Evolutionary conservation across 441 rosid genomes (phyloP).

Genomic region (Adansonia grandidieri): DNA sequence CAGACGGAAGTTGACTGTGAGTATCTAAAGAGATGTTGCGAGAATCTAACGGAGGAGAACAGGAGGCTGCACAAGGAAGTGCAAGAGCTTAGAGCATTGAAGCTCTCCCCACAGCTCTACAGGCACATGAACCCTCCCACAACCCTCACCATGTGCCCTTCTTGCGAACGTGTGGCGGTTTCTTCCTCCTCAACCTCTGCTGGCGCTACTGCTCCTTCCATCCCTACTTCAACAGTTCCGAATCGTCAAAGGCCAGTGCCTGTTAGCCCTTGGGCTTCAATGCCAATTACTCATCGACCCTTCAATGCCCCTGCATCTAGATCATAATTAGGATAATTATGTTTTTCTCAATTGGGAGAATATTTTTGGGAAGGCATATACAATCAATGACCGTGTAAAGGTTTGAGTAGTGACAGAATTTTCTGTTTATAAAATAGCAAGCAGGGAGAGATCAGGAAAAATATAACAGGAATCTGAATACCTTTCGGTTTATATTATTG

Average conservation of each 20-base stretch:
- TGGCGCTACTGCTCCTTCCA: neutral
- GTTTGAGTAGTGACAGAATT: neutral
- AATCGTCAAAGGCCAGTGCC: slow-evolving; percentile 40
- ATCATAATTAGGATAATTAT: slow-evolving; percentile 23
- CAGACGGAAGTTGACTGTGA: slow-evolving; percentile 96
- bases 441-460: neutral
- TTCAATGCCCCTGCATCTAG: slow-evolving; percentile 41
- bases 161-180: slow-evolving; percentile 80
- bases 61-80: slow-evolving; percentile 83
- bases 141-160: slow-evolving; percentile 93
- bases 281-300: slow-evolving; percentile 38
- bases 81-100: slow-evolving; percentile 78
- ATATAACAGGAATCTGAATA: neutral
- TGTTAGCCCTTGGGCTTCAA: slow-evolving; percentile 60
- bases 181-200: slow-evolving; percentile 41
- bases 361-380: neutral
- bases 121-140: slow-evolving; percentile 96
- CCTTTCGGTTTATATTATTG: slow-evolving; percentile 10
- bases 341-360: neutral
- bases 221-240: slow-evolving; percentile 23
- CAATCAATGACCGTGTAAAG: neutral
- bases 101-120: slow-evolving; percentile 72
- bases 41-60: slow-evolving; percentile 84
- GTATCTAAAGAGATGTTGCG: slow-evolving; percentile 78
- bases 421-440: neutral